Base-by-base conservation (phyloP, 192 early-diverging fungal species). In the Spinellus fusiger region DNA sequence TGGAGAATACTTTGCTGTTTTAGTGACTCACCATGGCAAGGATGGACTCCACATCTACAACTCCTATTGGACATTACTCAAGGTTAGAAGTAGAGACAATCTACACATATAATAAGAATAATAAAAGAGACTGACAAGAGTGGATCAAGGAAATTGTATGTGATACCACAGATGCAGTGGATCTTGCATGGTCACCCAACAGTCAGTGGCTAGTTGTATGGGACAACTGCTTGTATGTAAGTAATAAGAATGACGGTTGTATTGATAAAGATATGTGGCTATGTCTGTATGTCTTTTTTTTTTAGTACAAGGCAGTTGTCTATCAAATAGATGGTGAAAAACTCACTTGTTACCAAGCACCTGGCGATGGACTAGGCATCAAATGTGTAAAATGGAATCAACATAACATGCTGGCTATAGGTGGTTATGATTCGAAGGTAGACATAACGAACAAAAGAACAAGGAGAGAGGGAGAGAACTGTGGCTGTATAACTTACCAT, bases 371-470 rank as follows among this genome's bases (percentile, higher is more conserved):
- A 1, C 77, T 95, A 40, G 93, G 93, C 13, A 84, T 95, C 50
- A 93, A 91, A 70, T 64, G 69, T 23, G 74, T 84, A 1, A 56
- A 56, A 3, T 95, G 93, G 93, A 84, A 85, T 31, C 90, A 88
- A 15, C 77, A 77, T 0, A 74, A 76, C 29, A 79, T 93, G 40
- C 52, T 95, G 15, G 93, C 91, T 4, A 54, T 95, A 33, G 90
- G 89, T n/a, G 84, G 88, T 59, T 95, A 86, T 66, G 93, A 95
- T 65, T 80, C 90, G 69, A 87, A 89, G 75, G 89, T 91, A 51
- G 56, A 31, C 29, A 12, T 52, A n/a, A n/a, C n/a, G n/a, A n/a
- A n/a, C n/a, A n/a, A n/a, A n/a, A n/a, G n/a, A n/a, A n/a, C n/a
- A n/a, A n/a, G n/a, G n/a, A n/a, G n/a, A n/a, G n/a, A n/a, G n/a